Base-by-base conservation (phyloP, 2,329 filamentous ascomycete species). In the Colletotrichum musicola region DNA sequence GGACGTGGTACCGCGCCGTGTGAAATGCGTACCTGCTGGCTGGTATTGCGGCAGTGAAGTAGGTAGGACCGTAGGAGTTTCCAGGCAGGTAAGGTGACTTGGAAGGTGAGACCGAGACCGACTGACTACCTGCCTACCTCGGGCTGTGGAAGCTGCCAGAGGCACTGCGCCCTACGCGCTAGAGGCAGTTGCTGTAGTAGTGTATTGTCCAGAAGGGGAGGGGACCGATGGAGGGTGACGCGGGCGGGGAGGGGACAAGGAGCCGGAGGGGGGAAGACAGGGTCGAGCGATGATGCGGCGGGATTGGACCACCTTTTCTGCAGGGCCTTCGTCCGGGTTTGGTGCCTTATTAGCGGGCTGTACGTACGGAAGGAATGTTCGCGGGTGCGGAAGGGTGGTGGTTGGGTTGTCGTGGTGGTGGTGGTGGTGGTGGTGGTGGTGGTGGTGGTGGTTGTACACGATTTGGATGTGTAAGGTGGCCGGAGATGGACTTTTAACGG, bases 231-330 rank as follows among this genome's bases (percentile, higher is more conserved):
- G 65, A 64, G 53, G 60, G 60, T 57, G 64, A 47, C 22, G 65
- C 59, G 56, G 40, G 61, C 47, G 53, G 42, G 44, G 44, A 57
- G 61, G 61, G 20, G 51, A 42, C 42, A 38, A 38, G 22, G 61
- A 68, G 54, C 54, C 53, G 40, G 30, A 35, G 60, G 64, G 60
- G 42, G 35, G 64, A 68, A 64, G 54, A 44, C 61, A 68, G 65
- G 65, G 61, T 68, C 61, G 49, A 64, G 47, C 49, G 65, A 65
- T 46, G 49, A 49, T 49, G 60, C 54, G 54, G 64, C 65, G 61
- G 54, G 65, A 64, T 54, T 42, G 46, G 65, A 27, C 54, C 47
- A 54, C 53, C 47, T 58, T 51, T 64, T 51, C 64, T 64, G 64
- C 64, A 64, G 64, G 61, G 64, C 54, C 54, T 46, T 64, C 51